phyloP scores from a whole-genome alignment of 345 rosid genomes.

The Trapa bicornis region DNA sequence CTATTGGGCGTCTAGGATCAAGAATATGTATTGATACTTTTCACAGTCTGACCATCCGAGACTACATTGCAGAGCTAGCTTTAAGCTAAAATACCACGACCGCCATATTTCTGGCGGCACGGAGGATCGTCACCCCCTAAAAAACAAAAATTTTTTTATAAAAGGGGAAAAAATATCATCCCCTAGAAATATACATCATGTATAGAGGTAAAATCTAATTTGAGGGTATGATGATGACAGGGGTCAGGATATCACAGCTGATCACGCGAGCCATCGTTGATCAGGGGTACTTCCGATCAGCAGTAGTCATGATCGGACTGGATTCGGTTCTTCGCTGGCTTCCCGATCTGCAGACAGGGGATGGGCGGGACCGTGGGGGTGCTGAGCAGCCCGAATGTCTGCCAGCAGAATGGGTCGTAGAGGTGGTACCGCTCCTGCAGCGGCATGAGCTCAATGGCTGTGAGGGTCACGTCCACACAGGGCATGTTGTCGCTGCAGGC shows the following conservation, averaged over 20 bases:
- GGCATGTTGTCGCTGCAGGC: conserved; percentile 90
- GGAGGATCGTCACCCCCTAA: conserved; percentile 10
- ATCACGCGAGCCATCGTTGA: conserved; percentile 35
- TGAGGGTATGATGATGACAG: conserved; percentile 21
- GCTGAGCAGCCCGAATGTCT: conserved; percentile 64
- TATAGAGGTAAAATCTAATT: conserved; percentile 9
- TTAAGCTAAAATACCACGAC: conserved; percentile 3
- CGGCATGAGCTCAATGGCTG: conserved; percentile 60
- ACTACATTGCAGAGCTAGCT: background rate
- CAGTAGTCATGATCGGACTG: conserved; percentile 54
- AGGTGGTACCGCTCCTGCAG: conserved; percentile 57
- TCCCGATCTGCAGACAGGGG: conserved; percentile 69
- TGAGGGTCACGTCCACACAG: conserved; percentile 63
- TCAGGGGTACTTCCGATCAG: conserved; percentile 9
- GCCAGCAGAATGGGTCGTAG: conserved; percentile 85
- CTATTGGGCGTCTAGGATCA: conserved; percentile 12
- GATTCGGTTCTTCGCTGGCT: conserved; percentile 60
- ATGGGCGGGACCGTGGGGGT: conserved; percentile 83
- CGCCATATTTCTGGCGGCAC: background rate
- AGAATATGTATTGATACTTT: conserved; percentile 8
- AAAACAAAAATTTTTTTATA: conserved; percentile 13
- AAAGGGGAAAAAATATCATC: conserved; percentile 3
- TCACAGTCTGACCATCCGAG: background rate
- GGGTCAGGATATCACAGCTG: conserved; percentile 38
- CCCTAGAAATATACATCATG: conserved; percentile 16